Percentiles rank a stretch among this genome's conserved stretches.
Conservation (phyloP, 495 filamentous ascomycete genomes). For the Saxophila tyrrhenica region DNA sequence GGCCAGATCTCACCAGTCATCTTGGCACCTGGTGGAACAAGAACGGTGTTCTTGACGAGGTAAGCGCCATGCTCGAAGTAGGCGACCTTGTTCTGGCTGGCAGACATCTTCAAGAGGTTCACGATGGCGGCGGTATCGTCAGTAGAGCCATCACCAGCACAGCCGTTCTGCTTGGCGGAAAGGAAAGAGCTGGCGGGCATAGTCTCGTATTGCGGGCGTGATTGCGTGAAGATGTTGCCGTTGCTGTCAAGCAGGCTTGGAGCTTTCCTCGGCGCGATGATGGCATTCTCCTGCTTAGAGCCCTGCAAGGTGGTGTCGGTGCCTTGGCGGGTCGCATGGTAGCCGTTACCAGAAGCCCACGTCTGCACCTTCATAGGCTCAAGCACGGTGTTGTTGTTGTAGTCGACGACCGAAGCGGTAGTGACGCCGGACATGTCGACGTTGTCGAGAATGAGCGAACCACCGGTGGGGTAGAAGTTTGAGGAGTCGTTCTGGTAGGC, state of each 20-base stretch:
- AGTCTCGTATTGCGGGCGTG: conserved; percentile 56
- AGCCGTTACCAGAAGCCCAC: conserved; percentile 46
- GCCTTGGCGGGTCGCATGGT: conserved; percentile 34
- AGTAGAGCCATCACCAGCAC: conserved; percentile 56
- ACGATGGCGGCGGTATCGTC: conserved; percentile 53
- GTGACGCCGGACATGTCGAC: conserved; percentile 39
- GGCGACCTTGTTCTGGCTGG: conserved; percentile 36
- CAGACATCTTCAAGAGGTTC: conserved; percentile 22
- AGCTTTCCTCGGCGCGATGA: conserved; percentile 32
- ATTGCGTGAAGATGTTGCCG: conserved; percentile 50
- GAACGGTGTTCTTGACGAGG: conserved; percentile 30
- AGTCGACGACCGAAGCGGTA: conserved; percentile 49
- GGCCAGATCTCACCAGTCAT: conserved; percentile 44
- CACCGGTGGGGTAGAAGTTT: conserved; percentile 34
- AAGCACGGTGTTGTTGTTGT: conserved; percentile 41
- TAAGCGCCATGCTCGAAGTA: conserved; percentile 37
- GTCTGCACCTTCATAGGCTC: conserved; percentile 42
- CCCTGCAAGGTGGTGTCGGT: conserved; percentile 33
- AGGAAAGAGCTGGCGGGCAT: conserved; percentile 43
- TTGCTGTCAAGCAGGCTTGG: conserved; percentile 27
- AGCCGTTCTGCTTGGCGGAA: conserved; percentile 46
- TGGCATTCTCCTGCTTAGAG: conserved; percentile 6
- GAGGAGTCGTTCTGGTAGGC: conserved; percentile 18
- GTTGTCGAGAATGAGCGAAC: conserved; percentile 57
- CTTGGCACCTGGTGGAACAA: conserved; percentile 26